These are phyloP conservation scores for Cyberlindnera sargentensis DNA, from an alignment of 805 yeast genomes.

Conservation along the genomic window DNA sequence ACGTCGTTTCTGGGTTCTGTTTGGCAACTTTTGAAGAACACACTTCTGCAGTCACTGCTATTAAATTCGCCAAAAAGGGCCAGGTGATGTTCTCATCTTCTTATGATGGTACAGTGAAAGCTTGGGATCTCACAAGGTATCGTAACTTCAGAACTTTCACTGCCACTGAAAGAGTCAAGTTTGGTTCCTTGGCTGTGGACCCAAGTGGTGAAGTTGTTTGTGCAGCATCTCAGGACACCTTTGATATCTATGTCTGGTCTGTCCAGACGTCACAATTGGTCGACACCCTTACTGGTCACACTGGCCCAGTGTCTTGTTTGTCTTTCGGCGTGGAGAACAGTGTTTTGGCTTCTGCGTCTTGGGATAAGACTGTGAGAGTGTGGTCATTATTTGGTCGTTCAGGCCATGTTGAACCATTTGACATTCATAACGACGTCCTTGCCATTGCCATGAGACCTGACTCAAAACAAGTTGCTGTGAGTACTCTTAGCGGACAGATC, in stretches of 20 bases:
- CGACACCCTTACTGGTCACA: conserved; percentile 87
- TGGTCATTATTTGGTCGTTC: conserved; percentile 91
- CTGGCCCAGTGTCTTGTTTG: conserved; percentile 87
- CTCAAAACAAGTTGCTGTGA: conserved; percentile 82
- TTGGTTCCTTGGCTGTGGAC: conserved; percentile 85
- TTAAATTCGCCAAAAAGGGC: conserved; percentile 82
- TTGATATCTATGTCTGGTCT: conserved; percentile 92
- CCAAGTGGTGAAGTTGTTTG: conserved; percentile 96
- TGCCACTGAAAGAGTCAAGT: conserved; percentile 82
- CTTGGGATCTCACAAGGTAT: conserved; percentile 91
- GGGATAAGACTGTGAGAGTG: conserved; percentile 92
- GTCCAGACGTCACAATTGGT: conserved; percentile 91
- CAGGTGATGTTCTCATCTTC: conserved; percentile 89
- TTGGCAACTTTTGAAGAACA: conserved; percentile 90
- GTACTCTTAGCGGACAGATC: conserved; percentile 84
- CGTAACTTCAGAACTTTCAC: conserved; percentile 94
- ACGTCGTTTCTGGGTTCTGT: conserved; percentile 85
- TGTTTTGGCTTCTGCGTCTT: conserved; percentile 81
- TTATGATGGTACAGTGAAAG: conserved; percentile 92
- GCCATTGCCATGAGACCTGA: conserved; percentile 85
- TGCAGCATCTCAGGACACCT: conserved; percentile 88
- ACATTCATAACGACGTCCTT: conserved; percentile 76
- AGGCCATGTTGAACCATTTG: conserved; percentile 86
- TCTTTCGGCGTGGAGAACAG: conserved; percentile 77
- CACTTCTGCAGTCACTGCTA: conserved; percentile 78